Evolutionary conservation across 371 early-diverging fungal species (phyloP).

Genomic region (Cladochytrium tenue): DNA sequence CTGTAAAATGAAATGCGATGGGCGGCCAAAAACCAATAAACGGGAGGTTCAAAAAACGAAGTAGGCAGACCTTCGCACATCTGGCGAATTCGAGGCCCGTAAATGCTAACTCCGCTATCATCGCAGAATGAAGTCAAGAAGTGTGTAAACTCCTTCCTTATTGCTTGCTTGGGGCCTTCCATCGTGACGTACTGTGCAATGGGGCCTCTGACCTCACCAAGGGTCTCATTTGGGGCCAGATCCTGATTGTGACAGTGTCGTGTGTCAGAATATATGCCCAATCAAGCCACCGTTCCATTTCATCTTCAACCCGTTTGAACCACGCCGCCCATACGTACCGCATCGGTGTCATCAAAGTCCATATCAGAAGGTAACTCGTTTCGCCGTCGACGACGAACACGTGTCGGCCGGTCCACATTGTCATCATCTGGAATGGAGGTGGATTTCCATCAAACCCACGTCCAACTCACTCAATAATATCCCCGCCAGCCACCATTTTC

Average conservation of each 20-base stretch:
- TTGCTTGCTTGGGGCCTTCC: constrained; percentile 76
- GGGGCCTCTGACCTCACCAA: constrained; percentile 66
- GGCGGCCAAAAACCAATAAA: neutral
- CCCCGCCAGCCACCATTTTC: no score
- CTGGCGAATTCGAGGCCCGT: constrained; percentile 84
- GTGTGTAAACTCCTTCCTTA: constrained; percentile 81
- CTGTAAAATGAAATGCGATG: constrained; percentile 26
- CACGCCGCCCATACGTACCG: no score
- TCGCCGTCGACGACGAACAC: constrained; percentile 64
- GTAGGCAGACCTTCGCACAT: constrained; percentile 77
- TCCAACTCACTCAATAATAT: no score
- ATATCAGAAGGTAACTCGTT: constrained; percentile 56
- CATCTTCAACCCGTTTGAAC: no score
- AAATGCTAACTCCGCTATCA: constrained; percentile 84
- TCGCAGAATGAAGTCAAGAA: constrained; percentile 86
- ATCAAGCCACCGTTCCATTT: no score
- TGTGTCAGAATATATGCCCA: neutral
- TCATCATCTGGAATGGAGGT: constrained; percentile 42
- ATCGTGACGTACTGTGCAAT: constrained; percentile 79
- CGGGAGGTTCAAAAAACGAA: constrained; percentile 8
- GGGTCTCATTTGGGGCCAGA: constrained; percentile 42
- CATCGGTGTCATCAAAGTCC: constrained; percentile 66
- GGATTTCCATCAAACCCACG: no score
- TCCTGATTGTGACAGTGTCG: constrained; percentile 25
- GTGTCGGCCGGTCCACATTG: constrained; percentile 44